A percentile compares a stretch with the other conserved stretches of the same genome.
Conservation (phyloP, 176 grass and related monocot genomes). For the maize (Zea mays) region DNA sequence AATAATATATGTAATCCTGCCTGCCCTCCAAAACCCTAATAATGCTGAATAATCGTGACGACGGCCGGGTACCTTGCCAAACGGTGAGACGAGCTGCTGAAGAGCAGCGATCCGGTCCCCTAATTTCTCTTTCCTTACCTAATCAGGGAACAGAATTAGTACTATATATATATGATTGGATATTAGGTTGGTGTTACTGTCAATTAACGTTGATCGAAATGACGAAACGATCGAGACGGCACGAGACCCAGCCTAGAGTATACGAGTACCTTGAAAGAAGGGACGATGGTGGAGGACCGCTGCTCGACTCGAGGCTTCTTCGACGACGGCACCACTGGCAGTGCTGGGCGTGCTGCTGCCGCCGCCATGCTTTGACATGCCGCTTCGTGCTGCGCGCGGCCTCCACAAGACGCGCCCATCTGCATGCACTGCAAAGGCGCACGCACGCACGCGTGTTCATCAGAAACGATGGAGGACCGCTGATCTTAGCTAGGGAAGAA, state of each 20-base stretch:
- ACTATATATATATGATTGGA: neutral
- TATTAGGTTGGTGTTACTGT: no score
- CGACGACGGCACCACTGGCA: constrained; percentile 1
- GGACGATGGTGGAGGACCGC: constrained; percentile 48
- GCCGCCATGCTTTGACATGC: constrained; percentile 5
- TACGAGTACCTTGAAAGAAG: constrained; percentile 74
- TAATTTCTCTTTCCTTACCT: constrained; percentile 97
- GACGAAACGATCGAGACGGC: neutral
- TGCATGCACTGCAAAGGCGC: neutral
- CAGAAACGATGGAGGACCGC: neutral
- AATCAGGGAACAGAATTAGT: constrained; percentile 17
- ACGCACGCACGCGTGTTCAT: neutral
- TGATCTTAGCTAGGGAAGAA: no score
- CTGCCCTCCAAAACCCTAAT: neutral
- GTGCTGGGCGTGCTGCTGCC: constrained; percentile 11
- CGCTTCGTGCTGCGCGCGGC: constrained; percentile 19
- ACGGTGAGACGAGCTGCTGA: constrained; percentile 90
- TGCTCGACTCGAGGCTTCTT: constrained; percentile 57
- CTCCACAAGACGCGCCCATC: neutral
- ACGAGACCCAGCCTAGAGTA: neutral
- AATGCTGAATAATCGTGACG: neutral
- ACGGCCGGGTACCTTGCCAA: constrained; percentile 61
- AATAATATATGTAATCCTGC: neutral
- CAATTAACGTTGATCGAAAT: neutral
- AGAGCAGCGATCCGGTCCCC: constrained; percentile 96